A percentile compares a stretch with the other conserved stretches of the same genome.
These are phyloP conservation scores for Corniculantispora saksenae DNA, from an alignment of 2,329 filamentous ascomycete genomes.

Conservation along the genomic window DNA sequence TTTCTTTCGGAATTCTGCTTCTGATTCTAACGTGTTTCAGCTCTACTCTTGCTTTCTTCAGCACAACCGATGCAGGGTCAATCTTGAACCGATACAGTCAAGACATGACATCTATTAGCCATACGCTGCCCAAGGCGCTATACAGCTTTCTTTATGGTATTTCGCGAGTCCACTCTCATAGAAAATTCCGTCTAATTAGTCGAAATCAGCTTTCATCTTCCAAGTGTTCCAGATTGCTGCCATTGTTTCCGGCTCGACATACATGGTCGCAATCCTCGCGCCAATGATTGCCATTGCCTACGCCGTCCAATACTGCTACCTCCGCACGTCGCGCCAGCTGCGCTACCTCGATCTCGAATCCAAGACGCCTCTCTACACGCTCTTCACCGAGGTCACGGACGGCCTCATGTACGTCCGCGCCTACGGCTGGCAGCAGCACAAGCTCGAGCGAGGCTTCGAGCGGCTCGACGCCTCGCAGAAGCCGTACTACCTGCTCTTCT, in stretches of 20 bases:
- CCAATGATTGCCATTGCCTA: slow-evolving; percentile 24
- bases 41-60: neutral
- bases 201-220: neutral
- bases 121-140: neutral
- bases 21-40: neutral
- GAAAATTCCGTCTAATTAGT: neutral
- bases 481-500: slow-evolving; percentile 45
- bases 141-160: neutral
- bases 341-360: slow-evolving; percentile 26
- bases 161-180: neutral
- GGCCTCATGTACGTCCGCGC: slow-evolving; percentile 35
- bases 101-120: slow-evolving; percentile 25
- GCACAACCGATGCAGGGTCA: neutral
- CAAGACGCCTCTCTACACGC: slow-evolving; percentile 31
- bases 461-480: slow-evolving; percentile 36
- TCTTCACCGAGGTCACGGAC: slow-evolving; percentile 28
- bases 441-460: slow-evolving; percentile 22
- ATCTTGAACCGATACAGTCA: slow-evolving; percentile 3
- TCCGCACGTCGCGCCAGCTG: slow-evolving; percentile 33
- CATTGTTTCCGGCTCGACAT: neutral
- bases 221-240: neutral
- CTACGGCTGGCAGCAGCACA: slow-evolving; percentile 30
- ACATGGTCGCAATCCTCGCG: slow-evolving; percentile 42
- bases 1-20: too few relatives aligned
- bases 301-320: slow-evolving; percentile 31